Base-by-base conservation (phyloP, 371 early-diverging fungal species). In the Nematocida ausubeli region DNA sequence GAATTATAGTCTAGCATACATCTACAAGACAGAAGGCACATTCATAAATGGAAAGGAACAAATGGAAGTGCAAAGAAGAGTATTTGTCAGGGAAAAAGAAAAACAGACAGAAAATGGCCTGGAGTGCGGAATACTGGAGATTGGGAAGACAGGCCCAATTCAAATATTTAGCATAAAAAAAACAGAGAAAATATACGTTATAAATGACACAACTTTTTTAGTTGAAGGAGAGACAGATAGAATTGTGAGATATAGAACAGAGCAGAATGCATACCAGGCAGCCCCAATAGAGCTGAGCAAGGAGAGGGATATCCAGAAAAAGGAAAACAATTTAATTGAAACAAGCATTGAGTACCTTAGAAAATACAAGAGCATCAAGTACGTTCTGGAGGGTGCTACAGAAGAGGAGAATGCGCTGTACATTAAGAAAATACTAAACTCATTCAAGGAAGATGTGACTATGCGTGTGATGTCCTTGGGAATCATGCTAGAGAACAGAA, bases 371-470 rank as follows among this genome's bases (percentile, higher is more conserved):
- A 30, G 32, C 4, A 50, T 72, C 49, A 16, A 51, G 16, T 62
- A 28, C n/a, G 4, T 72, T 7, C 37, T 72, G 2, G 28, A 64
- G 26, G 63, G 34, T 9, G 42, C 39, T 4, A 32, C 63, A 37
- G 66, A 72, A 34, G 64, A 63, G 32, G 73, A 72, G 47, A 71
- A 72, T 14, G 49, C 35, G 3, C 42, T 72, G 7, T 39, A 69
- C 37, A 24, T 72, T 14, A 35, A 72, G 34, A 72, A 72, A 47
- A 63, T 72, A 71, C 63, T 72, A 12, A 72, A 72, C 40, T 50
- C 73, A 12, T 72, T 72, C 26, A 62, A 72, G 42, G 47, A 47
- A 22, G 64, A 60, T 14, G 63, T 72, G 9, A 44, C 65, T 9
- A 19, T 37, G 6, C 30, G 37, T 16, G 37, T 60, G 2, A 19